Conservation (phyloP, 805 yeast species). For the Myxozyma geophila region DNA sequence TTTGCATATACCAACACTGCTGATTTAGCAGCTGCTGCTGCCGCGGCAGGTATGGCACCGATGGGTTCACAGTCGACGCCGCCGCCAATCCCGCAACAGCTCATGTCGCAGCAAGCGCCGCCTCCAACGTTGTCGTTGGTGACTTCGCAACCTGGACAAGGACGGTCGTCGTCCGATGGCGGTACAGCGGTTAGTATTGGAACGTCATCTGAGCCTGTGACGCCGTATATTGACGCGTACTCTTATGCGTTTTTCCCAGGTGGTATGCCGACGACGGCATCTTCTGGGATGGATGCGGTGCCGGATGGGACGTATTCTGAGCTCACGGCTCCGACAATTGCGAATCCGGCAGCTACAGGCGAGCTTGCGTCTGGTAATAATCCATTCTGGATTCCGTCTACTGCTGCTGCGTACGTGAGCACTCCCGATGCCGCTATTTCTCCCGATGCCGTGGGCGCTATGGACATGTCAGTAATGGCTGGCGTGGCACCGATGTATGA, state of each 20-base stretch:
- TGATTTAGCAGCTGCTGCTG: conserved; percentile 10
- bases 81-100: background rate
- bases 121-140: background rate
- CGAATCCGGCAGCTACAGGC: background rate
- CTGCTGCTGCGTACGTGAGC: background rate
- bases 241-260: conserved; percentile 3
- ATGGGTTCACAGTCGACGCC: conserved; percentile 1
- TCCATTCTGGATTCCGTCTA: background rate
- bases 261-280: background rate
- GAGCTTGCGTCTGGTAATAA: conserved; percentile 1
- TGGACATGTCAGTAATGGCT: background rate
- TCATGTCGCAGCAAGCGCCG: background rate
- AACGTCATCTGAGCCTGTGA: background rate
- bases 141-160: background rate
- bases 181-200: background rate
- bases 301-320: background rate
- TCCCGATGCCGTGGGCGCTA: background rate
- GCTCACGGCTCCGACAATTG: background rate
- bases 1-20: background rate
- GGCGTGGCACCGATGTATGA: conserved; percentile 4
- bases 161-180: background rate
- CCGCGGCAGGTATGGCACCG: conserved; percentile 8
- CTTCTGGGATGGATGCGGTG: background rate
- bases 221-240: conserved; percentile 6
- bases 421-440: background rate